phyloP scores from a whole-genome alignment of 2,329 filamentous ascomycete species.

The Pyricularia pennisetigena region DNA sequence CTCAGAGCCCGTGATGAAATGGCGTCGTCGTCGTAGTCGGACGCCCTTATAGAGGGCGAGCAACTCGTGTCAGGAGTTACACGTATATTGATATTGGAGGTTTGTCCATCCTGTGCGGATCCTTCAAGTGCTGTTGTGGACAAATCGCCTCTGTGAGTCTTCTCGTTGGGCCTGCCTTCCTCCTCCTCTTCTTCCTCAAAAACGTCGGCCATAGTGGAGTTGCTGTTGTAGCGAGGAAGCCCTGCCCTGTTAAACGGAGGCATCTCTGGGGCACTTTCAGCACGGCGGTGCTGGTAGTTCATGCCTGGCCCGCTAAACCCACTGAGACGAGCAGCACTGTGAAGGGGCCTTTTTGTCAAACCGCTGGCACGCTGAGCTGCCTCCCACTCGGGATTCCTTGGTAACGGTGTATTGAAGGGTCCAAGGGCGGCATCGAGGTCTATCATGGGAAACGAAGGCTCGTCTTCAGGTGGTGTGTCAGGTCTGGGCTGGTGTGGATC shows the following conservation, averaged over 20 bases:
- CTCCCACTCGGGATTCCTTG: conserved; percentile 55
- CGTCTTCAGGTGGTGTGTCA: conserved; percentile 38
- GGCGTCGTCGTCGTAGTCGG: conserved; percentile 9
- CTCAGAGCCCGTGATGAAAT: conserved; percentile 20
- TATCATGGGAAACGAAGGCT: conserved; percentile 70
- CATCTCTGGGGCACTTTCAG: conserved; percentile 73
- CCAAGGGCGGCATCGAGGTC: conserved; percentile 90
- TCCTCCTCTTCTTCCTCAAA: conserved; percentile 77
- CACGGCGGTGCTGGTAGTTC: conserved; percentile 65
- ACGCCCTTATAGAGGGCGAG: conserved; percentile 2
- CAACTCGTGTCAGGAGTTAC: conserved; percentile 10
- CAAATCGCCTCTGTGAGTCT: neutral
- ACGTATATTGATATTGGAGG: conserved; percentile 13
- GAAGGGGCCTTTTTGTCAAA: conserved; percentile 56
- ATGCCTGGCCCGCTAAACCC: conserved; percentile 59
- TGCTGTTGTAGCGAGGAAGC: conserved; percentile 53
- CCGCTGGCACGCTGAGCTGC: conserved; percentile 51
- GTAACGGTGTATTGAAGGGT: conserved; percentile 75
- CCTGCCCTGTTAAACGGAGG: conserved; percentile 61
- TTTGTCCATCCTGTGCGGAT: conserved; percentile 2
- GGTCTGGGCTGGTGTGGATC: conserved; percentile 27
- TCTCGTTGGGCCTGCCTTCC: conserved; percentile 20
- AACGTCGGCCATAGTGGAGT: conserved; percentile 73
- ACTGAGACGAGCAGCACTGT: conserved; percentile 65
- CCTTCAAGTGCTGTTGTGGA: neutral